Conservation (phyloP, 495 filamentous ascomycete genomes). For the Pyrenopolyporus hunteri region DNA sequence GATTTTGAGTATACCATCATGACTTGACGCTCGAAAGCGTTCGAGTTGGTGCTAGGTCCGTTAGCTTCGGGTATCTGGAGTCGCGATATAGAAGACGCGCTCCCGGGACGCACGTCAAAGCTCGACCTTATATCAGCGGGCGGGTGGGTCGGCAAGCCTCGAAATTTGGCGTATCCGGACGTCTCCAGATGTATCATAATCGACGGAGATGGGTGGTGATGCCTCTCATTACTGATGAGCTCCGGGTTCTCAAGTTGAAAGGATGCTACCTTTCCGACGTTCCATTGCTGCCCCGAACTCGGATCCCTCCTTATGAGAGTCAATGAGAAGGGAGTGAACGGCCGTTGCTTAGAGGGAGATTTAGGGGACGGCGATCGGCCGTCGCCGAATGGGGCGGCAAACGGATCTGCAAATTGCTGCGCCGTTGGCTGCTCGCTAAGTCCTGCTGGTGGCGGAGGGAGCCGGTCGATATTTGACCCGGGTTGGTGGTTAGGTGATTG, state of each 20-base stretch:
- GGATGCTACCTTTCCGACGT: slow-evolving; percentile 74
- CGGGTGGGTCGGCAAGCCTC: slow-evolving; percentile 48
- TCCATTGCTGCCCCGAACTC: slow-evolving; percentile 81
- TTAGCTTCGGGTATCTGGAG: slow-evolving; percentile 1
- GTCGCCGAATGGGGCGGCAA: neutral
- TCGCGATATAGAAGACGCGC: slow-evolving; percentile 40
- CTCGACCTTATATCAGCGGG: slow-evolving; percentile 27
- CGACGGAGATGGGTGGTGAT: slow-evolving; percentile 42
- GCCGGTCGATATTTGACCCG: slow-evolving; percentile 11
- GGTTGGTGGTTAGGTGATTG: slow-evolving; percentile 20
- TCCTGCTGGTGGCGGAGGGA: slow-evolving; percentile 27
- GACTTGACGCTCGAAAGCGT: slow-evolving; percentile 56
- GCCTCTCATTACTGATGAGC: slow-evolving; percentile 62
- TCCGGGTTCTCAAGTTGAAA: slow-evolving; percentile 60
- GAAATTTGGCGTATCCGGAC: slow-evolving; percentile 58
- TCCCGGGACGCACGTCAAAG: slow-evolving; percentile 42
- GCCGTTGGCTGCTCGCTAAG: slow-evolving; percentile 2
- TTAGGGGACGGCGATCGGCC: slow-evolving; percentile 29
- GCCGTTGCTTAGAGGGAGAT: slow-evolving; percentile 30
- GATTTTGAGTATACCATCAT: slow-evolving; percentile 57
- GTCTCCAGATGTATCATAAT: slow-evolving; percentile 54
- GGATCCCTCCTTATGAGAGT: slow-evolving; percentile 91
- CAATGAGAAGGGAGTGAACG: slow-evolving; percentile 60
- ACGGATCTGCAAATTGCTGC: slow-evolving; percentile 1
- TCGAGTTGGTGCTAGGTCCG: slow-evolving; percentile 21